A percentile compares a stretch with the other conserved stretches of the same genome.
Evolutionary conservation across 2,329 filamentous ascomycete genomes (phyloP).

Genomic region (Cryphonectria japonica): DNA sequence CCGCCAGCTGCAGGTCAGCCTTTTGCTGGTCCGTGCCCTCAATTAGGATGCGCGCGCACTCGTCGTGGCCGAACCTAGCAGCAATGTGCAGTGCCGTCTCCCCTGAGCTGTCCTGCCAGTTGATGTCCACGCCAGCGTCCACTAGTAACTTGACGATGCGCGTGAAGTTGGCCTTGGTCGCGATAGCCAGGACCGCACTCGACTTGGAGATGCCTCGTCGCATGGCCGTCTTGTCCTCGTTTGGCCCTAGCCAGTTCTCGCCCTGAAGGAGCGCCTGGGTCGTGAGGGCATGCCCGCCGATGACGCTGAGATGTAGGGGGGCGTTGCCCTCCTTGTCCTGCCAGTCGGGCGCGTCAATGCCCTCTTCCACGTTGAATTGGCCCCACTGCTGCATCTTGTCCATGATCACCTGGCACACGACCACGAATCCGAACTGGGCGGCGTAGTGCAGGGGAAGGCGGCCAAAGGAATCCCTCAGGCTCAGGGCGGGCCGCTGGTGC

Average conservation of each 20-base stretch:
- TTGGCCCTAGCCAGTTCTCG: constrained; percentile 73
- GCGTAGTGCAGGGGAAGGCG: constrained; percentile 90
- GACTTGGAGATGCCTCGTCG: constrained; percentile 78
- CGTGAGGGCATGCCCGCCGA: constrained; percentile 86
- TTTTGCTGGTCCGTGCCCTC: constrained; percentile 71
- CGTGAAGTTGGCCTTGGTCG: constrained; percentile 84
- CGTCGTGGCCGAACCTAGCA: constrained; percentile 81
- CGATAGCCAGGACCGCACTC: constrained; percentile 83
- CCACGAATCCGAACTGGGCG: constrained; percentile 90
- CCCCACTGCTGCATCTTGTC: constrained; percentile 87
- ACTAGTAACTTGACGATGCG: constrained; percentile 86
- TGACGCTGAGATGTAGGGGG: constrained; percentile 88
- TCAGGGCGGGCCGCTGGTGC: constrained; percentile 69
- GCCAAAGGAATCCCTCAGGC: constrained; percentile 75
- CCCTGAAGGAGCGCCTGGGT: constrained; percentile 80
- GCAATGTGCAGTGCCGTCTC: constrained; percentile 93
- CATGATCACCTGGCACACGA: constrained; percentile 87
- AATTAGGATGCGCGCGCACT: constrained; percentile 79
- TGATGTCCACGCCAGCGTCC: constrained; percentile 87
- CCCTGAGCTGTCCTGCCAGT: constrained; percentile 87
- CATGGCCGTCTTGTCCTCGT: constrained; percentile 63
- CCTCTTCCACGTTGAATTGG: constrained; percentile 80
- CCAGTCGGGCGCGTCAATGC: constrained; percentile 87
- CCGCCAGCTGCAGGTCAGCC: constrained; percentile 74
- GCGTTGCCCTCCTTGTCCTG: constrained; percentile 92